Evolutionary conservation across 768 basidiomycete species (phyloP).

Genomic region (Lentinula raphanica): DNA sequence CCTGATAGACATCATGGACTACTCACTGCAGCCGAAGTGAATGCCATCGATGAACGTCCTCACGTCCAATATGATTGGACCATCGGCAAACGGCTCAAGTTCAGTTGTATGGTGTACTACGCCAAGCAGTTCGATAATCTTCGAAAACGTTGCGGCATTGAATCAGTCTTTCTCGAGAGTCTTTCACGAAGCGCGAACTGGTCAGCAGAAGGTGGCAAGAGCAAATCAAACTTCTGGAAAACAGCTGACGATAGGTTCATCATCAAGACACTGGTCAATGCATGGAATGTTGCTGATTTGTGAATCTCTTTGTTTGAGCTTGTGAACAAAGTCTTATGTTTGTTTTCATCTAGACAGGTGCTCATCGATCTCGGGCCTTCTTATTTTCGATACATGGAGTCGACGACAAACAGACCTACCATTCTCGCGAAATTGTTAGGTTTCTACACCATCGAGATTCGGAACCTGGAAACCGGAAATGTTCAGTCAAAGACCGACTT

Average conservation of each 20-base stretch:
- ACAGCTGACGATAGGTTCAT: constrained; percentile 73
- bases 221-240: constrained; percentile 78
- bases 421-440: constrained; percentile 76
- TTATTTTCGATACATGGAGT: constrained; percentile 76
- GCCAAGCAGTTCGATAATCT: constrained; percentile 74
- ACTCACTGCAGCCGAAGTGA: constrained; percentile 33
- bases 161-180: constrained; percentile 55
- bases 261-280: constrained; percentile 81
- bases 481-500: constrained; percentile 69
- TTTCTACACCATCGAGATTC: constrained; percentile 74
- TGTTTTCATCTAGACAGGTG: constrained; percentile 51
- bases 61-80: constrained; percentile 84
- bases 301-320: constrained; percentile 31
- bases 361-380: constrained; percentile 71
- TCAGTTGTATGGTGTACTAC: constrained; percentile 80
- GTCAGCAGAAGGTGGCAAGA: constrained; percentile 78
- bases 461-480: constrained; percentile 63
- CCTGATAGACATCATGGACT: constrained; percentile 46
- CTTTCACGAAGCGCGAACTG: constrained; percentile 57
- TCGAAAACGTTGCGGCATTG: constrained; percentile 61
- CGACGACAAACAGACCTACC: constrained; percentile 60
- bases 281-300: constrained; percentile 85
- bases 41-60: constrained; percentile 60
- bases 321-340: not conserved
- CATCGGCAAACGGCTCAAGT: constrained; percentile 65